Evolutionary conservation across 768 basidiomycete species (phyloP), one percentile per base, ranked within the genome.

Genomic region (Hypholoma fasciculare): DNA sequence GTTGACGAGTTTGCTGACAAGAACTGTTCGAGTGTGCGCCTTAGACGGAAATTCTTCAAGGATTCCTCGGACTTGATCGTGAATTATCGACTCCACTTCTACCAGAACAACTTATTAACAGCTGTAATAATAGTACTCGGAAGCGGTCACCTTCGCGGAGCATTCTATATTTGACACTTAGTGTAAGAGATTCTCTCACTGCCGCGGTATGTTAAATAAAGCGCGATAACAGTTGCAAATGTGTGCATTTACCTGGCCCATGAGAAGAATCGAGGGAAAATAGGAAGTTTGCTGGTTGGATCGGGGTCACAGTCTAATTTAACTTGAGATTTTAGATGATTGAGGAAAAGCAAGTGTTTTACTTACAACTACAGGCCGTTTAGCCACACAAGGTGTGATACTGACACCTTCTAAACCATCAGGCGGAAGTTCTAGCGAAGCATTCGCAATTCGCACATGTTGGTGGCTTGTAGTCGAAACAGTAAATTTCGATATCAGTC

Each of bases 401-500:
- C 74, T 80, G 36, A 90, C 72, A 7, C 78, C 79, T 4, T 83
- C 76, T 12, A 78, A 67, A 37, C 72, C 79, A 23, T 68, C 74
- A 11, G 74, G 66, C 30, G 79, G 79, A 5, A 73, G 69, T 59
- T 81, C 78, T 19, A 94, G 72, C 14, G 75, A 74, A 0, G 85
- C 87, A 7, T 82, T 82, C 20, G 77, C 78, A 52, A 96, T 82
- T 38, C 92, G 88, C n/a, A 97, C 81, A 62, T 87, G 82, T 63
- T 94, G 89, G 59, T 85, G 81, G 19, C 85, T 87, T 46, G 89
- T 88, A 0, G 92, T 85, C 2, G 94, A 93, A 49, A 97, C 82
- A 0, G 92, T 94, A 68, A 96, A 98, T 68, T 89, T 90, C 3
- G 93, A 96, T 63, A 98, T 86, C 4, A 98, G 74, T 61, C 96